These are phyloP conservation scores for Neospora caninum DNA, from an alignment of 169 alveolate genomes.

Conservation along the genomic window DNA sequence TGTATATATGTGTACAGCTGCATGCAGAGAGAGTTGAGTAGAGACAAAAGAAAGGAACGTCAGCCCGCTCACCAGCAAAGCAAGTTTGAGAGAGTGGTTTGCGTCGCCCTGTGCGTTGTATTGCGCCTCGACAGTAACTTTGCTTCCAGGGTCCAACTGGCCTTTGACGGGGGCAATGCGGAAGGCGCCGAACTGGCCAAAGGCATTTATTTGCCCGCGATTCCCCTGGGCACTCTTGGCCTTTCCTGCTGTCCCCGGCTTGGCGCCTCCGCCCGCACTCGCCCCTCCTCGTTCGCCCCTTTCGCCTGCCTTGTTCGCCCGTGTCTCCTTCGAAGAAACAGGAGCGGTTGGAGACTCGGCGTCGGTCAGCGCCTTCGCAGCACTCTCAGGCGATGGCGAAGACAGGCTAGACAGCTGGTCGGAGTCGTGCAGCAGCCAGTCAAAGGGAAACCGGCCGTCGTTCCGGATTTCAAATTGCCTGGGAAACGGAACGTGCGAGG, in stretches of 20 bases:
- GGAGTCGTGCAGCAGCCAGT: constrained; percentile 77
- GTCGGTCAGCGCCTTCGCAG: background rate
- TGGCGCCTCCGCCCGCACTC: background rate
- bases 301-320: background rate
- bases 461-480: constrained; percentile 90
- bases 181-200: constrained; percentile 64
- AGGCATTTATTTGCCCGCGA: constrained; percentile 27
- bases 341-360: background rate
- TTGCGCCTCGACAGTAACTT: constrained; percentile 39
- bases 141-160: constrained; percentile 61
- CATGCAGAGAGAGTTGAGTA: too few species aligned
- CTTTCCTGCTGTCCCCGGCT: constrained; percentile 26
- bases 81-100: constrained; percentile 59
- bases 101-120: constrained; percentile 66
- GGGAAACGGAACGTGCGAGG: too few species aligned
- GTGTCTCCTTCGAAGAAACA: background rate
- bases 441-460: constrained; percentile 92
- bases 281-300: background rate
- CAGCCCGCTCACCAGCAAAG: constrained; percentile 45
- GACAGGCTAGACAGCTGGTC: constrained; percentile 36
- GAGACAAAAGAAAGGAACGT: background rate
- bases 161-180: constrained; percentile 65
- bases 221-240: background rate
- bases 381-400: background rate
- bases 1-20: too few species aligned